A percentile compares a stretch with the other conserved stretches of the same genome.
Conservation (phyloP, 495 filamentous ascomycete genomes). For the Pseudoneurospora amorphoporcata region DNA sequence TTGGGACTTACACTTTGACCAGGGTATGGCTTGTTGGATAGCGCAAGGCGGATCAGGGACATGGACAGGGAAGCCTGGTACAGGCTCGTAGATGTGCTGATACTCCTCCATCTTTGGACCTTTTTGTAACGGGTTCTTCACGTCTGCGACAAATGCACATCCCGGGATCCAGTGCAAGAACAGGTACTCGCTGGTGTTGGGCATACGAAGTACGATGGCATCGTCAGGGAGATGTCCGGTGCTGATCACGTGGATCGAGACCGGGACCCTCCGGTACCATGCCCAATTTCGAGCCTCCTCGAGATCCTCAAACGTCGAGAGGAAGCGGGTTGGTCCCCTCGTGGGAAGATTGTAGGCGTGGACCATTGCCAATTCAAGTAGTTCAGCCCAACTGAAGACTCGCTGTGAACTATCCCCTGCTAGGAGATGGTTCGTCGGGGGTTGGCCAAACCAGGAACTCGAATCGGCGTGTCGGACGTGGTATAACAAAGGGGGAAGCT, state of each 20-base stretch:
- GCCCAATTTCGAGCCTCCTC: neutral
- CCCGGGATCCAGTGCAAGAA: neutral
- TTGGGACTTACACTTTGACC: neutral
- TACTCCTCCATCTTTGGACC: no score
- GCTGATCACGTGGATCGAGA: neutral
- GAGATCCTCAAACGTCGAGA: neutral
- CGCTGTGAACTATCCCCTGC: neutral
- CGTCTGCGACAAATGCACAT: neutral
- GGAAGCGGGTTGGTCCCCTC: neutral
- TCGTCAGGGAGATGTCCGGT: neutral
- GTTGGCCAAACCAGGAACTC: neutral
- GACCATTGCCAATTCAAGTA: neutral
- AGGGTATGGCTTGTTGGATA: no score
- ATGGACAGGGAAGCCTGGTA: no score
- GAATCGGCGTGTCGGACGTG: neutral
- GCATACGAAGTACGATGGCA: neutral
- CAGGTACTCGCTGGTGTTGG: neutral
- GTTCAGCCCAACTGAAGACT: neutral
- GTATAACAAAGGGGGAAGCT: neutral
- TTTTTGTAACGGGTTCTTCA: no score
- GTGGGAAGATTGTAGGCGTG: neutral
- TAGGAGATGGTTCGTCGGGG: neutral
- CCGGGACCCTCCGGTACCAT: neutral
- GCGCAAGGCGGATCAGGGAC: no score
- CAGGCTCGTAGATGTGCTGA: no score